phyloP scores from a whole-genome alignment of 176 grass and related monocot species.

The Melocanna baccifera region DNA sequence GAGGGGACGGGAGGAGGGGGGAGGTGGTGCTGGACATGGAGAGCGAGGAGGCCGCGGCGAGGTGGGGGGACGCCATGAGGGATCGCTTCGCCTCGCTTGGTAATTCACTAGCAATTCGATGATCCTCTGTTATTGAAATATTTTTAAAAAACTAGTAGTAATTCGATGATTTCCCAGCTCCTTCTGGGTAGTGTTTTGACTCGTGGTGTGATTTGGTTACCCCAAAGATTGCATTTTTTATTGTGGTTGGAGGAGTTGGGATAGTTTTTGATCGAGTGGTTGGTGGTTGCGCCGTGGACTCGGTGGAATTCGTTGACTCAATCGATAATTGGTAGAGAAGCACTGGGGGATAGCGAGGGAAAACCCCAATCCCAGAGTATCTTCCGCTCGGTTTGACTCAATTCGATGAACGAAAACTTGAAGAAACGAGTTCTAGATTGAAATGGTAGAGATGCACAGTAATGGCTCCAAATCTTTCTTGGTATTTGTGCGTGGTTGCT shows the following conservation, averaged over 20 bases:
- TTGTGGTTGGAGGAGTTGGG: background rate
- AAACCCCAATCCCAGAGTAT: background rate
- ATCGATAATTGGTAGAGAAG: background rate
- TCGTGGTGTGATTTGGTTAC: background rate
- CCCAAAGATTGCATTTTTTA: background rate
- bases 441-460: background rate
- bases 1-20: conserved; percentile 33
- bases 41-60: conserved; percentile 46
- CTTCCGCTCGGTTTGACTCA: background rate
- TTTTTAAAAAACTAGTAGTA: background rate
- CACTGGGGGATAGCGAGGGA: background rate
- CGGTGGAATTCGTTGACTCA: conserved; percentile 31
- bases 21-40: conserved; percentile 67
- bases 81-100: conserved; percentile 56
- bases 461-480: conserved; percentile 18
- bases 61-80: conserved; percentile 58
- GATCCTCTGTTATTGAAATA: conserved; percentile 11
- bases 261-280: background rate
- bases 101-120: conserved; percentile 21
- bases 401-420: background rate
- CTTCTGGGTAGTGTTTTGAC: background rate
- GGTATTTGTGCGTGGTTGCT: background rate
- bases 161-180: conserved; percentile 11
- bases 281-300: conserved; percentile 15
- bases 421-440: background rate